Evolutionary conservation across 2,329 filamentous ascomycete species (phyloP).

Genomic region (Hymenoscyphus infarciens): DNA sequence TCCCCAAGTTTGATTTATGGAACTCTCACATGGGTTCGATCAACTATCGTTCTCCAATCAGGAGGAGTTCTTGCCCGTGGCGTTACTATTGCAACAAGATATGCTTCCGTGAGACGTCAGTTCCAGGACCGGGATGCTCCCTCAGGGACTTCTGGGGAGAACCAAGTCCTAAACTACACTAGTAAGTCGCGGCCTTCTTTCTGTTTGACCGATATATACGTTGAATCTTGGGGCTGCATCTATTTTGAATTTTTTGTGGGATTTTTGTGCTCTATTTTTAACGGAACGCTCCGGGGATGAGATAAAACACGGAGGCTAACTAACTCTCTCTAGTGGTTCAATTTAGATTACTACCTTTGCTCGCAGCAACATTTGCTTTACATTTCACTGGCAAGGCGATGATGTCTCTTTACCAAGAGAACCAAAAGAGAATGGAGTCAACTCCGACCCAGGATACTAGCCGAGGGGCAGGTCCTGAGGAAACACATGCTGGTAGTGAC

Average conservation of each 20-base stretch:
- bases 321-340: slow-evolving; percentile 53
- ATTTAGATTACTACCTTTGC: slow-evolving; percentile 65
- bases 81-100: slow-evolving; percentile 74
- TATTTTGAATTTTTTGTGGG: too few species aligned
- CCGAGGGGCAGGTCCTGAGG: slow-evolving; percentile 64
- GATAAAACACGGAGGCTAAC: not conserved
- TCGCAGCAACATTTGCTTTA: slow-evolving; percentile 73
- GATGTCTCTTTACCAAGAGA: slow-evolving; percentile 70
- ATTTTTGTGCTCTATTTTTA: too few species aligned
- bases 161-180: slow-evolving; percentile 74
- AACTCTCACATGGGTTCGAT: slow-evolving; percentile 72
- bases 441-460: slow-evolving; percentile 40
- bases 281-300: too few species aligned
- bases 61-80: slow-evolving; percentile 69
- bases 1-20: slow-evolving; percentile 69
- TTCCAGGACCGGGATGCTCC: slow-evolving; percentile 72
- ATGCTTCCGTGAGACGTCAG: slow-evolving; percentile 70
- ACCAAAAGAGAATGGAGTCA: slow-evolving; percentile 62
- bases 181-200: slow-evolving; percentile 34
- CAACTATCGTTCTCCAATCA: slow-evolving; percentile 69
- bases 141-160: slow-evolving; percentile 57
- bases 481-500: slow-evolving; percentile 62
- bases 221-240: too few species aligned
- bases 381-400: slow-evolving; percentile 76
- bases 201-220: too few species aligned